Percentiles rank a stretch among this genome's conserved stretches.
phyloP scores from a whole-genome alignment of 345 rosid species.

The Trapa bicornis region DNA sequence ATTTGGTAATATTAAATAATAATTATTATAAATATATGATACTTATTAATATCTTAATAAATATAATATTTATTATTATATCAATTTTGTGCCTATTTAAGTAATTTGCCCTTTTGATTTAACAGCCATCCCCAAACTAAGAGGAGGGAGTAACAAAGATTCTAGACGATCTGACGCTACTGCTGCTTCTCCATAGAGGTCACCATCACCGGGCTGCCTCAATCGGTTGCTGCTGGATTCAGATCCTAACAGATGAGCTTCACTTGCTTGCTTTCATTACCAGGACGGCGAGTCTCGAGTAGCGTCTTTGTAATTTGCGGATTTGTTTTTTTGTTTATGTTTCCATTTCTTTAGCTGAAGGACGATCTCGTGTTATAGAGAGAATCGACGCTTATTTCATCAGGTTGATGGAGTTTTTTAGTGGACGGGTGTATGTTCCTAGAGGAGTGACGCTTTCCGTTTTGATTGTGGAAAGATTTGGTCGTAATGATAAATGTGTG shows the following conservation, averaged over 20 bases:
- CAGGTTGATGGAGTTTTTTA: neutral
- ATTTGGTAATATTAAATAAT: too few species aligned
- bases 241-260: neutral
- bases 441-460: neutral
- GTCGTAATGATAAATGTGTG: neutral
- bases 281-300: neutral
- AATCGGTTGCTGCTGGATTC: neutral
- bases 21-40: too few species aligned
- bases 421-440: neutral
- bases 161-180: neutral
- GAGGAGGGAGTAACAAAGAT: neutral
- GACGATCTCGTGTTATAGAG: neutral
- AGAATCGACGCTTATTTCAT: neutral
- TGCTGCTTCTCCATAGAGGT: constrained; percentile 5
- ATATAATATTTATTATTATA: too few species aligned
- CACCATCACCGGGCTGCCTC: neutral
- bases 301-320: neutral
- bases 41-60: too few species aligned
- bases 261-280: neutral
- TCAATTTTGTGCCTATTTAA: too few species aligned
- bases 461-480: neutral
- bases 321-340: neutral
- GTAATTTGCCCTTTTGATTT: too few species aligned
- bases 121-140: too few species aligned
- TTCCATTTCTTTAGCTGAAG: neutral